Evolutionary conservation across 257 asterid species (phyloP), one percentile per base, ranked within the genome.

Genomic region (Lithospermum erythrorhizon): DNA sequence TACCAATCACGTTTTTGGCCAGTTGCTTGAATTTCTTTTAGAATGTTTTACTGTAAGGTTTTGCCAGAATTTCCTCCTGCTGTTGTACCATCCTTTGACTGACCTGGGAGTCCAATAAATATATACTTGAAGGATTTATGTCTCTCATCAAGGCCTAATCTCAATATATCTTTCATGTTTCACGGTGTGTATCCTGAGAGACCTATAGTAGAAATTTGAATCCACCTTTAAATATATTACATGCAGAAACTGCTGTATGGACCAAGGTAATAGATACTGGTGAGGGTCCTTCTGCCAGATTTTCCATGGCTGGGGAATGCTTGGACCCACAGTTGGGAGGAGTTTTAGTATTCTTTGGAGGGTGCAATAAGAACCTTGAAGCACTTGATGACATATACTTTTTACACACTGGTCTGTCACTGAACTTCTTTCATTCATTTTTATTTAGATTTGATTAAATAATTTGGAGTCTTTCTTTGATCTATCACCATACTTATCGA

Each of bases 341-440:
- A 32, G 78, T 83, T 69, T 95, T 93, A 68, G 83, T 79, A 18
- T 93, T 86, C 63, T 65, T 93, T 27, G 97, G 99, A 61, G 99
- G 99, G 70, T 93, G 99, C 79, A 83, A 93, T 79, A 93, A 83
- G 73, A 79, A 82, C 61, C 95, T 93, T n/a, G 96, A 93, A 75
- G 91, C 99, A 21, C 80, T 93, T 70, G 95, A 84, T 66, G 99
- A 93, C 77, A 83, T 84, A 72, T 85, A 84, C 74, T 87, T 64
- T 78, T 73, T 93, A 74, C 83, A 87, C 76, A 93, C 99, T 79
- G 99, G 99, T 89, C 58, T 63, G 20, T 27, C 21, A 35, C 52
- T 24, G 16, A 55, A 48, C 62, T 45, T 59, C 15, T 17, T 20
- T 37, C 29, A 23, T 61, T 53, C 62, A 37, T 54, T 27, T 67